Conservation (phyloP, 1,284 basidiomycete species). For the Puccinia polysora region DNA sequence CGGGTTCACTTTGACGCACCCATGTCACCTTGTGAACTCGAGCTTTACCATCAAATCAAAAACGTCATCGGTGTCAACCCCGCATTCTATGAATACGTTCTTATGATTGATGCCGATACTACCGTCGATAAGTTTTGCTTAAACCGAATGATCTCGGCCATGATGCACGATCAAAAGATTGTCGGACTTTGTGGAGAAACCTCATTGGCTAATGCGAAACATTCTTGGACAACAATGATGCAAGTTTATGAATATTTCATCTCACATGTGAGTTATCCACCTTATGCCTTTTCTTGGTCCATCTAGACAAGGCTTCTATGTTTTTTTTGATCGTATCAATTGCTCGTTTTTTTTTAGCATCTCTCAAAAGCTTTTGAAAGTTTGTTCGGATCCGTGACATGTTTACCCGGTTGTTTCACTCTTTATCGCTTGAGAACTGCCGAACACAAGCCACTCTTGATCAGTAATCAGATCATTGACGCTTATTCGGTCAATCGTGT, state of each 20-base stretch:
- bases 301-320: conserved; percentile 1
- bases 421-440: conserved; percentile 85
- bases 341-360: conserved; percentile 72
- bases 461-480: conserved; percentile 76
- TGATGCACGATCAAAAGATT: conserved; percentile 82
- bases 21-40: conserved; percentile 94
- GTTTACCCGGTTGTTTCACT: conserved; percentile 92
- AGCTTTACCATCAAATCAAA: conserved; percentile 99
- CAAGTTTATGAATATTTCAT: conserved; percentile 62
- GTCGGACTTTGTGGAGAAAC: conserved; percentile 93
- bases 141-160: conserved; percentile 80
- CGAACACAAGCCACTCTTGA: conserved; percentile 59
- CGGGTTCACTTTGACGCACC: conserved; percentile 92
- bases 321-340: too few species aligned
- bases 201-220: conserved; percentile 77
- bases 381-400: conserved; percentile 94
- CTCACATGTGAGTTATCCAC: conserved; percentile 46
- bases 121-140: conserved; percentile 78
- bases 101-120: conserved; percentile 97
- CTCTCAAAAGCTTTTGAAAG: conserved; percentile 96
- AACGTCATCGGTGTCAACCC: conserved; percentile 99
- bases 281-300: not conserved
- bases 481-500: conserved; percentile 95
- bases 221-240: conserved; percentile 96
- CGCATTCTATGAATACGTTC: conserved; percentile 93